Conservation (phyloP, 108 stramenopile genomes). For the Poteriospumella lacustris region DNA sequence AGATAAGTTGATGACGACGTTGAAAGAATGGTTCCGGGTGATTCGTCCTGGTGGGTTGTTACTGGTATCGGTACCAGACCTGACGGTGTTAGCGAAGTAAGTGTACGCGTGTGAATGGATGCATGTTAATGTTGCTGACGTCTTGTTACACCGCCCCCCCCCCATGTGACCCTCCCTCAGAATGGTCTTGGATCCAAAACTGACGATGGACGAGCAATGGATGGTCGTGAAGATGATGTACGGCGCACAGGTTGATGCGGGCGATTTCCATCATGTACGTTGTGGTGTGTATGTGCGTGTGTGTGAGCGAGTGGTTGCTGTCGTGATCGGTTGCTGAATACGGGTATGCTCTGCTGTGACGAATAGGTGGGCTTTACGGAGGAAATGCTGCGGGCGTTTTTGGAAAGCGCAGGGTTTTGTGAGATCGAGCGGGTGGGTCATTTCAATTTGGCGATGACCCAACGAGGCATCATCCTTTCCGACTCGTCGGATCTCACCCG, state of each 20-base stretch:
- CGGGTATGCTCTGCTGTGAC: background rate
- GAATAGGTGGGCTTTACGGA: background rate
- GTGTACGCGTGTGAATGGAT: background rate
- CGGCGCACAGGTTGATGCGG: slow-evolving; percentile 14
- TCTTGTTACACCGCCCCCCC: too few relatives aligned
- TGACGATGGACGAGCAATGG: slow-evolving; percentile 7
- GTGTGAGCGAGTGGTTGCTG: background rate
- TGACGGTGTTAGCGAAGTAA: background rate
- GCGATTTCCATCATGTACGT: slow-evolving; percentile 13
- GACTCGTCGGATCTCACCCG: background rate
- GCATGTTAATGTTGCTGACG: background rate
- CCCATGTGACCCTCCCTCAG: too few relatives aligned
- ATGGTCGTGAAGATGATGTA: slow-evolving; percentile 22
- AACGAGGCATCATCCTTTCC: background rate
- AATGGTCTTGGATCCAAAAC: background rate
- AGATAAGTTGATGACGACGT: background rate
- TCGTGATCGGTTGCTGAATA: background rate
- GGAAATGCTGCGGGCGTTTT: background rate
- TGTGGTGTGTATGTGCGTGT: background rate
- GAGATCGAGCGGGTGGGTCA: background rate
- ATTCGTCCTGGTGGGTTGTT: slow-evolving; percentile 19
- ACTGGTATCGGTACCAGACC: slow-evolving; percentile 14
- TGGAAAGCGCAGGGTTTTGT: slow-evolving; percentile 10
- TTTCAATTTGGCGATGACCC: background rate
- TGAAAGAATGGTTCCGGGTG: slow-evolving; percentile 19